phyloP scores from a whole-genome alignment of 2,329 filamentous ascomycete genomes.

The Alternaria sp. region DNA sequence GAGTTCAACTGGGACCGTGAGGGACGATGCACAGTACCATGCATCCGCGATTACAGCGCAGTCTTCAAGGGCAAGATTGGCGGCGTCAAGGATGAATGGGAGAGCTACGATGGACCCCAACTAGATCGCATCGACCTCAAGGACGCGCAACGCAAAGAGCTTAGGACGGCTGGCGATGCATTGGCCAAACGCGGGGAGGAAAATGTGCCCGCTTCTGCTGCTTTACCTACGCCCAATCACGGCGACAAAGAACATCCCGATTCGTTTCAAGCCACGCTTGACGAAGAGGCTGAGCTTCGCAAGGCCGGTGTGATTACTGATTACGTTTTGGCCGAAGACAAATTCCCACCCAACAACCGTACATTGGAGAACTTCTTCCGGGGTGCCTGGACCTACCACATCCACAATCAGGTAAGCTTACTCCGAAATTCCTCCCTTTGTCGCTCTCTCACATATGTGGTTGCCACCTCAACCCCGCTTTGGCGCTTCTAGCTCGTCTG shows the following conservation, averaged over 20 bases:
- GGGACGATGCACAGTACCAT: slow-evolving; percentile 63
- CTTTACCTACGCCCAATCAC: slow-evolving; percentile 32
- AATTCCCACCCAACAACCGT: slow-evolving; percentile 64
- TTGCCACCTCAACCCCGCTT: slow-evolving; percentile 5
- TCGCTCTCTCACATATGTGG: not conserved
- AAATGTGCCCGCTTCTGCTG: slow-evolving; percentile 39
- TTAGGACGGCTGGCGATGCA: slow-evolving; percentile 19
- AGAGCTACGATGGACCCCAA: slow-evolving; percentile 59
- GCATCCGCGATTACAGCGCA: slow-evolving; percentile 61
- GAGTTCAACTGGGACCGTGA: slow-evolving; percentile 64
- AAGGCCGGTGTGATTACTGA: slow-evolving; percentile 53
- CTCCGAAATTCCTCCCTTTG: not conserved
- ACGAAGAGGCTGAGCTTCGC: slow-evolving; percentile 52
- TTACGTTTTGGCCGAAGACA: slow-evolving; percentile 60
- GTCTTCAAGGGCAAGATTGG: slow-evolving; percentile 60
- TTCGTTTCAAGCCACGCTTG: slow-evolving; percentile 51
- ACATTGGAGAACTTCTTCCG: slow-evolving; percentile 65
- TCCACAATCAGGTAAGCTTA: slow-evolving; percentile 63
- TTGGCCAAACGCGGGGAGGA: slow-evolving; percentile 32
- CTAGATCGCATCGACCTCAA: slow-evolving; percentile 47
- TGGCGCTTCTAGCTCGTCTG: not conserved
- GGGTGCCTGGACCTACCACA: slow-evolving; percentile 65
- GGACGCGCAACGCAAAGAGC: slow-evolving; percentile 38
- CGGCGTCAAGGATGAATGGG: slow-evolving; percentile 61
- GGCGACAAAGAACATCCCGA: slow-evolving; percentile 43